phyloP scores from a whole-genome alignment of 108 stramenopile genomes.

The Schizochytrium sp. region DNA sequence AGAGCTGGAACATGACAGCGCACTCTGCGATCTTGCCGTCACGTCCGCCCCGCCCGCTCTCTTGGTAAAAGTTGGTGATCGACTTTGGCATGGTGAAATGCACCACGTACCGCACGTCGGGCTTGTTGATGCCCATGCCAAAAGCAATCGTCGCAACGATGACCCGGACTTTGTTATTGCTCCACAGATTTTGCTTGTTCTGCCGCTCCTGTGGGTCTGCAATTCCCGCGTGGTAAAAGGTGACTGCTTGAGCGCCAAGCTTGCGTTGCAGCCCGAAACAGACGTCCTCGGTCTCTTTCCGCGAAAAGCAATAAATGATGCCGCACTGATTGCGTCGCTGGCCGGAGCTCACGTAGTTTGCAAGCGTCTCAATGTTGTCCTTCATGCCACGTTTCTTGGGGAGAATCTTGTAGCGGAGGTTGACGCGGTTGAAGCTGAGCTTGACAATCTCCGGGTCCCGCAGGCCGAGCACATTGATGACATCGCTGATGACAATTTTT shows the following conservation, averaged over 20 bases:
- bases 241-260: constrained; percentile 30
- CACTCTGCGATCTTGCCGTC: constrained; percentile 83
- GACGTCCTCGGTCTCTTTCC: constrained; percentile 81
- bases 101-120: constrained; percentile 87
- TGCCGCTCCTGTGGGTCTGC: constrained; percentile 56
- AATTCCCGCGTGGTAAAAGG: constrained; percentile 92
- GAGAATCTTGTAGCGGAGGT: constrained; percentile 80
- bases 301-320: constrained; percentile 89
- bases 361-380: constrained; percentile 48
- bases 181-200: constrained; percentile 79
- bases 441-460: constrained; percentile 39
- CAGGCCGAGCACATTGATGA: not conserved
- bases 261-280: constrained; percentile 58
- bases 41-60: constrained; percentile 88
- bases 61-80: constrained; percentile 94
- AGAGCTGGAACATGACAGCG: constrained; percentile 79
- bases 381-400: constrained; percentile 65
- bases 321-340: constrained; percentile 68
- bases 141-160: constrained; percentile 92
- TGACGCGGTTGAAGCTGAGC: constrained; percentile 81
- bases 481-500: constrained; percentile 56
- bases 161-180: constrained; percentile 68
- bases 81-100: constrained; percentile 96
- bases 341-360: constrained; percentile 56
- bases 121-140: constrained; percentile 74